A percentile compares a stretch with the other conserved stretches of the same genome.
Evolutionary conservation across 768 basidiomycete genomes (phyloP).

Genomic region (Clathrus columnatus): DNA sequence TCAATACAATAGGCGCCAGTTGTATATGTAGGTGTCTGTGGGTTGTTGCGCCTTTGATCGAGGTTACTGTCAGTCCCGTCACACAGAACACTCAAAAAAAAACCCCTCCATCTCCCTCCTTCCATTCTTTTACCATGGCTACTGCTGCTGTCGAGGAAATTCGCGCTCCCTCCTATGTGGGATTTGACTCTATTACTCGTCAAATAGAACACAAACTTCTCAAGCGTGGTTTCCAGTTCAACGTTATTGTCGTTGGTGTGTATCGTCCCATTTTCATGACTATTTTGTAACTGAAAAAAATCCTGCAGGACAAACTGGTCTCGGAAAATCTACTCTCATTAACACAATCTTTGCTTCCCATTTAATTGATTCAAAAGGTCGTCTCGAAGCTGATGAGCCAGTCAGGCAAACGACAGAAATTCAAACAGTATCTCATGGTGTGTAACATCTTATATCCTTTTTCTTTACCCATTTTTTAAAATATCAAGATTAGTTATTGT

Average conservation of each 20-base stretch:
- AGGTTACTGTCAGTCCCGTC: neutral
- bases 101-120: neutral
- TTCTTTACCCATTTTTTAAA: neutral
- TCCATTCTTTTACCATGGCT: slow-evolving; percentile 24
- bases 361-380: slow-evolving; percentile 95
- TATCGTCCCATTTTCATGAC: slow-evolving; percentile 17
- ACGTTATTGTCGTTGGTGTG: slow-evolving; percentile 92
- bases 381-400: slow-evolving; percentile 77
- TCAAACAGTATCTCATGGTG: slow-evolving; percentile 89
- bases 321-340: slow-evolving; percentile 97
- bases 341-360: slow-evolving; percentile 99
- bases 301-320: slow-evolving; percentile 80
- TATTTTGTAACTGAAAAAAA: neutral
- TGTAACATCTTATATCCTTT: slow-evolving; percentile 22
- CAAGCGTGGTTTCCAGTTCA: slow-evolving; percentile 99
- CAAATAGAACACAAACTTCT: slow-evolving; percentile 99
- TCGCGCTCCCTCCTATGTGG: slow-evolving; percentile 87
- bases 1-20: neutral
- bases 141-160: slow-evolving; percentile 63
- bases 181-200: slow-evolving; percentile 94
- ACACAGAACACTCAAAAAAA: neutral
- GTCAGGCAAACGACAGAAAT: slow-evolving; percentile 96
- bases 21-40: neutral
- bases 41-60: neutral
- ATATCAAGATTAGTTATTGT: slow-evolving; percentile 61